phyloP scores from a whole-genome alignment of 768 basidiomycete species.

The Tylopilus balloui region DNA sequence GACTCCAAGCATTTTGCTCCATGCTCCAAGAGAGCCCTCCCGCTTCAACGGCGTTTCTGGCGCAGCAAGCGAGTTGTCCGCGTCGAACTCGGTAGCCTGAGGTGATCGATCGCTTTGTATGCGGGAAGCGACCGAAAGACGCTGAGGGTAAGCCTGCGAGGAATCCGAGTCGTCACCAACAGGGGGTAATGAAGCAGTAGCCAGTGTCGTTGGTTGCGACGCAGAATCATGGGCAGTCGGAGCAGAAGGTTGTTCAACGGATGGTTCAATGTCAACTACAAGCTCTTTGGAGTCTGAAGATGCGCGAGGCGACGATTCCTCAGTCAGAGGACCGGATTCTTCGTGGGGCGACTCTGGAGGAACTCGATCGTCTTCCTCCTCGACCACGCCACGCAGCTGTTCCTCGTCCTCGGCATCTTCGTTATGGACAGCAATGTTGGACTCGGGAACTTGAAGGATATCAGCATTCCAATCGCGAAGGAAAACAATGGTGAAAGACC shows the following conservation, averaged over 20 bases:
- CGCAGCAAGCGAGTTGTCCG: constrained; percentile 43
- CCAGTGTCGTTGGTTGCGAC: constrained; percentile 43
- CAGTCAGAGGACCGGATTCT: constrained; percentile 44
- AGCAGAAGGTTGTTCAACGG: constrained; percentile 45
- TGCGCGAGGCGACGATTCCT: constrained; percentile 50
- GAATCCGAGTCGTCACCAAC: constrained; percentile 48
- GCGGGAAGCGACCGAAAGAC: constrained; percentile 59
- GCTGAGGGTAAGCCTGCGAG: constrained; percentile 51
- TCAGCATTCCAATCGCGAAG: constrained; percentile 11
- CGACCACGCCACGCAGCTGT: constrained; percentile 31
- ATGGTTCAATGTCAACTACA: constrained; percentile 59
- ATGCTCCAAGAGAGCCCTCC: constrained; percentile 53
- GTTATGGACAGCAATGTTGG: constrained; percentile 60
- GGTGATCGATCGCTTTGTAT: constrained; percentile 61
- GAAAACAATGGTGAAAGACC: constrained; percentile 20
- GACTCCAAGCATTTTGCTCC: constrained; percentile 62
- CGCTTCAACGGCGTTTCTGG: constrained; percentile 52
- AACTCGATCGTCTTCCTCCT: constrained; percentile 46
- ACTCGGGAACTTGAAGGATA: constrained; percentile 46
- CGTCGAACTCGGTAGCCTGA: constrained; percentile 43
- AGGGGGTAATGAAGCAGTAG: constrained; percentile 36
- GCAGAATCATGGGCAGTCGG: constrained; percentile 47
- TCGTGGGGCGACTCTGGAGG: constrained; percentile 50
- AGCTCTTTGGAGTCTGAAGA: constrained; percentile 61
- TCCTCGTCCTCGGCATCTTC: constrained; percentile 44